Percentiles rank a stretch among this genome's conserved stretches.
Conservation (phyloP, 2,329 filamentous ascomycete genomes). For the Hypoxylon sp. region DNA sequence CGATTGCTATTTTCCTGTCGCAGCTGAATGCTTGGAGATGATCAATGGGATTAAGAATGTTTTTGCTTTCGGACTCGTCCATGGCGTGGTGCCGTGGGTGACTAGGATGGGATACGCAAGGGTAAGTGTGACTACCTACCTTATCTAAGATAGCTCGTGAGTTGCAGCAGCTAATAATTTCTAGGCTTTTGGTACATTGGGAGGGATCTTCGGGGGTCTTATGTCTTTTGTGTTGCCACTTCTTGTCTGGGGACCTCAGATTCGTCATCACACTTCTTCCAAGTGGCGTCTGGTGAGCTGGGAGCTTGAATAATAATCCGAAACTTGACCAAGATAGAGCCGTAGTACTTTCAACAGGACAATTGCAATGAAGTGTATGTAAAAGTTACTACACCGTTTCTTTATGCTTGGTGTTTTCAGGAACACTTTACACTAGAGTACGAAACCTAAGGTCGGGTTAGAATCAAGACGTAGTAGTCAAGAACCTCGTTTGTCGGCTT, state of each 20-base stretch:
- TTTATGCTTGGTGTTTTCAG: not conserved
- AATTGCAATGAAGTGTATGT: not conserved
- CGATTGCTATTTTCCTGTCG: slow-evolving; percentile 32
- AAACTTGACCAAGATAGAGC: not conserved
- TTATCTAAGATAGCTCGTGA: not conserved
- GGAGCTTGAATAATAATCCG: slow-evolving; percentile 14
- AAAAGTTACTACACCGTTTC: not conserved
- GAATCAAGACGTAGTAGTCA: not conserved
- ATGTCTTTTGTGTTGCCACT: slow-evolving; percentile 19
- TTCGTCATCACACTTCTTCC: slow-evolving; percentile 31
- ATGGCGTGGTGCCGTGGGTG: slow-evolving; percentile 29
- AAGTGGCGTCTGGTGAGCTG: slow-evolving; percentile 31
- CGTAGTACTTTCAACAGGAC: not conserved
- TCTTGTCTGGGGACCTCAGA: slow-evolving; percentile 28
- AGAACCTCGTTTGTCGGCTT: not conserved
- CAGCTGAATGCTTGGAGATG: slow-evolving; percentile 30
- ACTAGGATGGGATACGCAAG: slow-evolving; percentile 22
- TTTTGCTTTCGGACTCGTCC: slow-evolving; percentile 25
- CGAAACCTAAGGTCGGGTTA: not conserved
- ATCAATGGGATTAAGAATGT: slow-evolving; percentile 35
- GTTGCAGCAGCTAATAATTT: not conserved
- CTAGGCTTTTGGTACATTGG: slow-evolving; percentile 29
- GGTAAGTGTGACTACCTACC: not conserved
- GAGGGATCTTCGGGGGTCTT: slow-evolving; percentile 27
- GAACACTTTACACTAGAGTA: not conserved